Percentiles rank a stretch among this genome's conserved stretches.
Conservation (phyloP, 257 asterid genomes). For the Striga asiatica region DNA sequence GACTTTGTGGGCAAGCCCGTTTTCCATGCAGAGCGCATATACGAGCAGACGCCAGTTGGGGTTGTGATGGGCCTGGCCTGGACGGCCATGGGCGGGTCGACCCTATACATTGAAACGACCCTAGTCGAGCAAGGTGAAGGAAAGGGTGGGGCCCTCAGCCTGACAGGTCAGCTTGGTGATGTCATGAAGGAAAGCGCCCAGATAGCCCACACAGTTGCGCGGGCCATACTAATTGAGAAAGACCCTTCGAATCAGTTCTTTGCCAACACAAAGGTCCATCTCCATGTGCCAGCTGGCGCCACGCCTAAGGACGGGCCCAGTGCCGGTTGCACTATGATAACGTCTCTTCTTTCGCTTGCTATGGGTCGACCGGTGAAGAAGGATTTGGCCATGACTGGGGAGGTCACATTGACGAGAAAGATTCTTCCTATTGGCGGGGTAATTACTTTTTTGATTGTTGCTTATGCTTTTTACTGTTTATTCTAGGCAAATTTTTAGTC, state of each 20-base stretch:
- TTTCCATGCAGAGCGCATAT: slow-evolving; percentile 90
- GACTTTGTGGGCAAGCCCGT: slow-evolving; percentile 96
- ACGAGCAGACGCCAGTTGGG: slow-evolving; percentile 76
- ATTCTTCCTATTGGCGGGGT: slow-evolving; percentile 99
- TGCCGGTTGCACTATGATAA: slow-evolving; percentile 98
- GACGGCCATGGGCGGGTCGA: slow-evolving; percentile 99
- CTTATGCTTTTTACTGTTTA: no score
- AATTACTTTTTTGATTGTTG: no score
- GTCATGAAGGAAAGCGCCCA: slow-evolving; percentile 99
- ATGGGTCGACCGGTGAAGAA: slow-evolving; percentile 60
- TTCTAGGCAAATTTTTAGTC: no score
- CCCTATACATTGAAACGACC: slow-evolving; percentile 76
- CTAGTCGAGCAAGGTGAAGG: slow-evolving; percentile 82
- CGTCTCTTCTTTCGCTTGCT: slow-evolving; percentile 86
- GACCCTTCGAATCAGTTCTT: slow-evolving; percentile 63
- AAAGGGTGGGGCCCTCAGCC: slow-evolving; percentile 64
- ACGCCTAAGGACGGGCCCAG: slow-evolving; percentile 99
- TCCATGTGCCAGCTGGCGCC: slow-evolving; percentile 97
- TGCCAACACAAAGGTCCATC: slow-evolving; percentile 73
- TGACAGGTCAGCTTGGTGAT: slow-evolving; percentile 94
- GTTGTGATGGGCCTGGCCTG: slow-evolving; percentile 99
- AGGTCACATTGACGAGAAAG: slow-evolving; percentile 72
- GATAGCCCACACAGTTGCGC: slow-evolving; percentile 81
- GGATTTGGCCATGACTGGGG: slow-evolving; percentile 99
- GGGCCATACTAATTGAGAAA: slow-evolving; percentile 68